Base-by-base conservation (phyloP, 495 filamentous ascomycete species). In the Annulohypoxylon maeteangense region DNA sequence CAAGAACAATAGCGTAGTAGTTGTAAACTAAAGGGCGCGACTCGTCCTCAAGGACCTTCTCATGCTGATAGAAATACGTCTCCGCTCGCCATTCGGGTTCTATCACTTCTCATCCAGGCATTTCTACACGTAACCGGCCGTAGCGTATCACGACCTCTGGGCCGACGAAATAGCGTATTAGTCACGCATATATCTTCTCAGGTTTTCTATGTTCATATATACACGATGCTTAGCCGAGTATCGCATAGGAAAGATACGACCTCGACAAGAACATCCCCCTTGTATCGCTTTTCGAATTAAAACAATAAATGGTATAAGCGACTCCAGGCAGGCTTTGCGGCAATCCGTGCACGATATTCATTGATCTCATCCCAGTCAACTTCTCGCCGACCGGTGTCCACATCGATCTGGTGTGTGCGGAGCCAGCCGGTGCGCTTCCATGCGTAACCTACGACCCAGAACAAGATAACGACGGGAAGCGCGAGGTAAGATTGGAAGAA, bases 401-500 rank as follows among this genome's bases (percentile, higher is more conserved):
- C 81, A 67, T 91, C 89, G 60, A 92, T 90, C 68, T 90, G 76
- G 45, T 77, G 53, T 23, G 79, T 81, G 23, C 78, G 75, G 34
- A 88, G 78, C 86, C 86, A 90, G 25, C 83, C 85, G 34, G 78
- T 77, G 62, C 87, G 83, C 81, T 90, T 91, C 89, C 89, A 91
- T 38, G 81, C 16, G 71, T 81, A 90, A 25, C 87, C 88, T 56
- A 74, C 70, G 65, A 75, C 59, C 82, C 82, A 87, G 78, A 86
- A 88, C 38, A 78, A n/a, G 12, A 91, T 79, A 61, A 90, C 84
- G 40, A 91, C 77, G 12, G 85, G 85, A 4, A 81, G 76, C 1
- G 89, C 88, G 7, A 92, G 88, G 72, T 90, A 91, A 31, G 75
- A 71, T 67, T 87, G 70, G 81, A 92, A 92, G 83, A 91, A 92